Percentiles rank a stretch among this genome's conserved stretches.
Evolutionary conservation across 257 asterid genomes (phyloP).

Genomic region (Solanum gracilifrons): DNA sequence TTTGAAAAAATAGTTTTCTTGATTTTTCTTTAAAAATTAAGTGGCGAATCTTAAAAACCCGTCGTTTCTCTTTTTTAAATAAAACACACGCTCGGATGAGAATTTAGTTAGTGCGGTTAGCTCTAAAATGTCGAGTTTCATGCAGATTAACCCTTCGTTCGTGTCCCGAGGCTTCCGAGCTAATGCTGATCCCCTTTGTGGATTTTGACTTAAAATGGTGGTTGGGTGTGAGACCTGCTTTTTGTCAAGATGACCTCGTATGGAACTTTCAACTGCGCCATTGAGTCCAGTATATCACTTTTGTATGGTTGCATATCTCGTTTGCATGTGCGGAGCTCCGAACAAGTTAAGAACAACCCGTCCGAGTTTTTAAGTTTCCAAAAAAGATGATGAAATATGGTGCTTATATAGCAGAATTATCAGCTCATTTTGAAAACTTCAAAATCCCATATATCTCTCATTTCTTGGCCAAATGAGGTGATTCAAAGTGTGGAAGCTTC

Average conservation of each 20-base stretch:
- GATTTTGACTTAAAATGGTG: not conserved
- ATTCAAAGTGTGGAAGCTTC: not conserved
- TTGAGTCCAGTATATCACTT: too few species aligned
- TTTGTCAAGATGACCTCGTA: not conserved
- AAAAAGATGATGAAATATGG: not conserved
- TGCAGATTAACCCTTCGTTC: not conserved
- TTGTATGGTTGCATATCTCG: not conserved
- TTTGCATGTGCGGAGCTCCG: not conserved
- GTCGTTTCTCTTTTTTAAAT: too few species aligned
- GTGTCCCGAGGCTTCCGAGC: not conserved
- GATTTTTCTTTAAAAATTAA: too few species aligned
- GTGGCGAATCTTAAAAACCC: too few species aligned
- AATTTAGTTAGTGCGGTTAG: not conserved
- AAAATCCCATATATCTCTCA: not conserved
- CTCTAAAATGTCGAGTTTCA: not conserved
- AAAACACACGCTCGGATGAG: too few species aligned
- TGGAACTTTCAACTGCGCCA: not conserved
- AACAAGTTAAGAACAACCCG: not conserved
- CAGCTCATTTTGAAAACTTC: too few species aligned
- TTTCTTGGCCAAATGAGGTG: not conserved
- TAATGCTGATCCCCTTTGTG: not conserved
- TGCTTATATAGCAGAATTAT: too few species aligned
- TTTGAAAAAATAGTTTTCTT: too few species aligned
- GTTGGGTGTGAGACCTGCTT: not conserved
- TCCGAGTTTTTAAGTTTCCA: not conserved